phyloP scores from a whole-genome alignment of 352 stramenopile species.

The Phytopythium oedochilum region DNA sequence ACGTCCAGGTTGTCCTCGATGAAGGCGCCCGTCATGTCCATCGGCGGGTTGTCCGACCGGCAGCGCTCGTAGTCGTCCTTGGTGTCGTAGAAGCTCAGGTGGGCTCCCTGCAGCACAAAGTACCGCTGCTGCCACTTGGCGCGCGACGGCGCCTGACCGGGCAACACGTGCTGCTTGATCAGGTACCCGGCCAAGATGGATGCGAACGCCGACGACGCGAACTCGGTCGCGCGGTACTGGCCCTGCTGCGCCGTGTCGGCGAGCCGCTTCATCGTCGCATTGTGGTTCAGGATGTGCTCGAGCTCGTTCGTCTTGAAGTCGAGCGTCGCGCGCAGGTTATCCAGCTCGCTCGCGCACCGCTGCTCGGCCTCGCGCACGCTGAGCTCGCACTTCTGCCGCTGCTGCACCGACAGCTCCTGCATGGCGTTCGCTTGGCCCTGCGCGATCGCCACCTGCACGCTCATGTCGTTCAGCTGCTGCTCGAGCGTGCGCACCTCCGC shows the following conservation, averaged over 20 bases:
- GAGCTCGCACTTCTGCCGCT: conserved; percentile 74
- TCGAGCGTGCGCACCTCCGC: conserved; percentile 70
- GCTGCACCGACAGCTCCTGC: conserved; percentile 70
- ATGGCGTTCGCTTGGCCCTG: conserved; percentile 80
- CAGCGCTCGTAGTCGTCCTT: conserved; percentile 86
- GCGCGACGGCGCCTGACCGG: conserved; percentile 26
- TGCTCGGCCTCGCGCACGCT: conserved; percentile 75
- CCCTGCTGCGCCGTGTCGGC: conserved; percentile 82
- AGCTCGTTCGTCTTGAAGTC: conserved; percentile 88
- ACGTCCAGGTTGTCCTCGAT: conserved; percentile 78
- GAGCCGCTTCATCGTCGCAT: conserved; percentile 81
- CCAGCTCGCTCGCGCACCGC: conserved; percentile 62
- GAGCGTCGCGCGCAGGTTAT: conserved; percentile 56
- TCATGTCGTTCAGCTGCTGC: conserved; percentile 78
- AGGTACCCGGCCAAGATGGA: conserved; percentile 76
- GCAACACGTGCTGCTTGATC: conserved; percentile 77
- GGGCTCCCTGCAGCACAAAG: conserved; percentile 75
- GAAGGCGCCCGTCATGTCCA: conserved; percentile 71
- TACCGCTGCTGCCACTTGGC: conserved; percentile 87
- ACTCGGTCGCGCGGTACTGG: conserved; percentile 83
- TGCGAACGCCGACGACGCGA: conserved; percentile 65
- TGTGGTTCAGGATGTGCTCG: conserved; percentile 85
- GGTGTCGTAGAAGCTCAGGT: conserved; percentile 81
- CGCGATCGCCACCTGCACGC: conserved; percentile 74
- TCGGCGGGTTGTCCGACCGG: conserved; percentile 71